phyloP scores from a whole-genome alignment of 345 rosid genomes.

The Brassica cretica region DNA sequence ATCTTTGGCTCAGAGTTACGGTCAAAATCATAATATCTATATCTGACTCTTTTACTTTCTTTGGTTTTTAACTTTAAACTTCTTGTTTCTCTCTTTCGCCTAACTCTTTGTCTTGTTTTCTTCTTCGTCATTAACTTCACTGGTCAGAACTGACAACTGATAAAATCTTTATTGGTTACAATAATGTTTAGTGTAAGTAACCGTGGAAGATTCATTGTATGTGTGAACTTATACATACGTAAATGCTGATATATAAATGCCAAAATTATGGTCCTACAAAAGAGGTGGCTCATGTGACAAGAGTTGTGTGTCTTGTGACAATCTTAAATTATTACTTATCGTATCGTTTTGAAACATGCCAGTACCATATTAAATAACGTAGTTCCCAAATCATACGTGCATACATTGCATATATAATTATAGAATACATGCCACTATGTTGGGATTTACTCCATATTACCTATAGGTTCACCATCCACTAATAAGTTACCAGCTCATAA shows the following conservation, averaged over 20 bases:
- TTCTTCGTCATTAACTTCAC: constrained; percentile 11
- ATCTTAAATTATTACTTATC: constrained; percentile 17
- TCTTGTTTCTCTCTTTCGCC: constrained; percentile 7
- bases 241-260: constrained; percentile 28
- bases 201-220: constrained; percentile 27
- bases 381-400: background rate
- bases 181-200: constrained; percentile 23
- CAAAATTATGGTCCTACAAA: constrained; percentile 22
- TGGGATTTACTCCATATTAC: background rate
- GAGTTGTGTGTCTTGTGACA: constrained; percentile 21
- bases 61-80: constrained; percentile 10
- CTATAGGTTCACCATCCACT: too few relatives aligned
- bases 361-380: background rate
- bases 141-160: constrained; percentile 30
- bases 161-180: constrained; percentile 11
- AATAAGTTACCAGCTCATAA: too few relatives aligned
- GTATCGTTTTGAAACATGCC: background rate
- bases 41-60: constrained; percentile 25
- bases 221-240: background rate
- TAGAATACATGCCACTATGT: background rate
- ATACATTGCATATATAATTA: background rate
- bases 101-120: constrained; percentile 5
- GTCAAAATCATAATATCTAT: constrained; percentile 33
- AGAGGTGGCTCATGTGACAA: constrained; percentile 36
- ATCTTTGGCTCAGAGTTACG: constrained; percentile 34